Conservation (phyloP, 2,329 filamentous ascomycete species). For the Lasiodiplodia gonubiensis region DNA sequence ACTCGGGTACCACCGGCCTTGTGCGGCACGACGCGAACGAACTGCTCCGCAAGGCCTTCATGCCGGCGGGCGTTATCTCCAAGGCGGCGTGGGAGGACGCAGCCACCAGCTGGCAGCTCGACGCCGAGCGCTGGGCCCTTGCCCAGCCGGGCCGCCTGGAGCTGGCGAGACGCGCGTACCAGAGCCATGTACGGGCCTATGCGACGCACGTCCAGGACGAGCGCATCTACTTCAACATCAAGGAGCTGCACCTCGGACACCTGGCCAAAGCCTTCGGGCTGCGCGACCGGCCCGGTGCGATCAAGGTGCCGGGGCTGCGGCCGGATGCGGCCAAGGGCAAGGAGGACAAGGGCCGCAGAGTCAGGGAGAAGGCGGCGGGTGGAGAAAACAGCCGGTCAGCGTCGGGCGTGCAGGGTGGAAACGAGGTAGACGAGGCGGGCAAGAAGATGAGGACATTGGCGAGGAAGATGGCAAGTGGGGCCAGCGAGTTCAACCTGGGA, state of each 20-base stretch:
- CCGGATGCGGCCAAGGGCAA: constrained; percentile 38
- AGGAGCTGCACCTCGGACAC: constrained; percentile 87
- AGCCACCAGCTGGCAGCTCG: constrained; percentile 71
- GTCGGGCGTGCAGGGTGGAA: constrained; percentile 33
- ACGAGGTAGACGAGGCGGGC: constrained; percentile 59
- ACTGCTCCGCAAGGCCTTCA: constrained; percentile 69
- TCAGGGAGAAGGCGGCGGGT: constrained; percentile 36
- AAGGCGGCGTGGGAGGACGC: constrained; percentile 64
- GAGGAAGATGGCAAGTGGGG: constrained; percentile 49
- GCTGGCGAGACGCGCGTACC: constrained; percentile 82
- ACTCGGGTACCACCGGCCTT: constrained; percentile 46
- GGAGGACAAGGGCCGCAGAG: constrained; percentile 47
- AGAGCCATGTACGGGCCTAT: constrained; percentile 92
- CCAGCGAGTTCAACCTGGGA: constrained; percentile 72
- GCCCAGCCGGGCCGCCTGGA: constrained; percentile 74
- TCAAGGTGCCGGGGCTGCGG: constrained; percentile 60
- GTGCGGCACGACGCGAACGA: constrained; percentile 68
- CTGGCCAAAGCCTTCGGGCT: constrained; percentile 91
- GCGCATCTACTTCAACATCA: constrained; percentile 87
- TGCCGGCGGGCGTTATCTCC: constrained; percentile 35
- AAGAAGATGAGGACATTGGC: constrained; percentile 55
- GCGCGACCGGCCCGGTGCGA: constrained; percentile 84
- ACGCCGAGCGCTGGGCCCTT: constrained; percentile 69
- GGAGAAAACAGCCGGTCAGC: background rate
- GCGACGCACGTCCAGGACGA: constrained; percentile 90